Base-by-base conservation (phyloP, 129 eudicot genomes). In the Flaveria linearis region DNA sequence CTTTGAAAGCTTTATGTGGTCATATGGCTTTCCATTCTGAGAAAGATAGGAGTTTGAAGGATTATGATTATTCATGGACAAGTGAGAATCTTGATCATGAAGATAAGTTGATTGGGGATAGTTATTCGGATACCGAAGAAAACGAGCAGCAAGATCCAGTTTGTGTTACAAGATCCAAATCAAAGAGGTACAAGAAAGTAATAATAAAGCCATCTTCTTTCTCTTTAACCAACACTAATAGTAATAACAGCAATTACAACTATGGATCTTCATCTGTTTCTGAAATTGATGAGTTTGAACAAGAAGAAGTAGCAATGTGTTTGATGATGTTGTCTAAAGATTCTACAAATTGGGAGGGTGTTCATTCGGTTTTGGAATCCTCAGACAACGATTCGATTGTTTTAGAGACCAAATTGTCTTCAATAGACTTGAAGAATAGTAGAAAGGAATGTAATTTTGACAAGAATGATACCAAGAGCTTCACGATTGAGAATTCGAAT, bases 1-100 rank as follows among this genome's bases (percentile, higher is more conserved):
- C 98, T 16, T 26, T 90, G 78, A 93, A 93, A 71, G 98, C 97
- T 47, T 75, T 93, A 78, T 93, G 98, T 88, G 98, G 97, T 49
- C 98, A 93, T 74, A 93, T 93, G 98, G 94, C 96, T 83, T 90
- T 86, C 52, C 98, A 93, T 55, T 88, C 98, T 39, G 92, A 85
- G 12, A 90, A 75, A 80, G 96, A 93, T 5, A 90, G 85, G 80
- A 71, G 78, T 43, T 84, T 76, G 70, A 90, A 84, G 81, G 87
- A 93, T 47, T 76, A 82, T 70, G 89, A 84, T 87, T 43, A 82
- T 75, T 87, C 90, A 46, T 91, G 97, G 97, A 85, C 92, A 5
- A 85, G 87, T 83, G 89, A 84, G 50, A 90, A 77, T 82, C 82
- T 84, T 53, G 83, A 80, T 65, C 68, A 73, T 50, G 83, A 73